Evolutionary conservation across 257 asterid species (phyloP), one percentile per base, ranked within the genome.

Genomic region (Ballota nigra): DNA sequence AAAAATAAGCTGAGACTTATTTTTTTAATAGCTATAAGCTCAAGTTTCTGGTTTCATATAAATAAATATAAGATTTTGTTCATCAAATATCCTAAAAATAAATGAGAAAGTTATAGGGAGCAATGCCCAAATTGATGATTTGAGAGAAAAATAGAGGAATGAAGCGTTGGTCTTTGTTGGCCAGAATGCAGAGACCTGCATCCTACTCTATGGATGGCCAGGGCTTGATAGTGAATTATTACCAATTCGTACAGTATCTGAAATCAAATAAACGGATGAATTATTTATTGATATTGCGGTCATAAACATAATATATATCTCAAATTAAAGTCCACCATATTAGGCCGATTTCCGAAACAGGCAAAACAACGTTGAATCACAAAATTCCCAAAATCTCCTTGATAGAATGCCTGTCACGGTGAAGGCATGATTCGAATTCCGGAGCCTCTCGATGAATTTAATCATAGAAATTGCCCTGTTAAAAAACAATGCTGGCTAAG

Each of bases 61-160:
- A n/a, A n/a, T n/a, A n/a, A n/a, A n/a, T n/a, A n/a, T n/a, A n/a
- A n/a, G n/a, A n/a, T n/a, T n/a, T n/a, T n/a, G n/a, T n/a, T n/a
- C n/a, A n/a, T n/a, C n/a, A n/a, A n/a, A n/a, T n/a, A n/a, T n/a
- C n/a, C n/a, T n/a, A n/a, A n/a, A n/a, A n/a, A n/a, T n/a, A n/a
- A n/a, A n/a, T n/a, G n/a, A n/a, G n/a, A n/a, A n/a, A n/a, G n/a
- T n/a, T n/a, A n/a, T 0, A 12, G 15, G 10, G 53, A 81, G 3
- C 5, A 29, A 3, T 29, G 81, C 90, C 95, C 91, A 0, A 64
- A 86, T 22, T 68, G 77, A 70, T 86, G 82, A 12, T 65, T n/a
- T 2, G 87, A 52, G 5, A 88, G 83, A 23, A 15, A 43, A 26
- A 15, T 40, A 0, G 89, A 67, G 15, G 22, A 1, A 2, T 63